Base-by-base conservation (phyloP, 2,329 filamentous ascomycete species). In the Aspergillus fumigatus region DNA sequence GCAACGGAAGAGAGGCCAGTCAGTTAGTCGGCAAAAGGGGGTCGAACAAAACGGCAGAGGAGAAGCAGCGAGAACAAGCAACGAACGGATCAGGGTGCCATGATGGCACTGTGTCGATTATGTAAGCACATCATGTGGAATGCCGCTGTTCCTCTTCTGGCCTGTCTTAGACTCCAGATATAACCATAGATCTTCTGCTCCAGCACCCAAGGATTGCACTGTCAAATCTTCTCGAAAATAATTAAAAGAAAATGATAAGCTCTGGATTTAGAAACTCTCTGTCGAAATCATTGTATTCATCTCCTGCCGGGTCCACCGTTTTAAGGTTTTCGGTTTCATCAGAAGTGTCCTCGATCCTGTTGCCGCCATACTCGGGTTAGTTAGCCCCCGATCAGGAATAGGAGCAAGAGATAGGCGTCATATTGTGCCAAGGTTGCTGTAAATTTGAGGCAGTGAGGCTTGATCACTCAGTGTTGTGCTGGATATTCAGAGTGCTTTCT, bases 1-100 rank as follows among this genome's bases (percentile, higher is more conserved):
- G 54, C 48, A 56, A 54, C 56, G 54, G 62, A 53, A 27, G 57
- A 62, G 60, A 59, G 61, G 60, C 59, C 56, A 57, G 57, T 59
- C 57, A 43, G 50, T 58, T 50, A 52, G 53, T 58, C 56, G 54
- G 49, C 51, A 52, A 38, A 50, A 10, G 51, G 40, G 40, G 40
- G 40, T 43, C 40, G 40, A 43, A 43, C 40, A 43, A 38, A 43
- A 43, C 51, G 57, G 48, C 41, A 48, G 57, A 51, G 51, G 10
- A 43, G 21, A 43, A 43, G 40, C 40, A 43, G 40, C 21, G 11
- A 43, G 40, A 43, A 43, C n/a, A 43, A 21, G 40, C 40, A 43
- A 43, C 48, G 48, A 50, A 14, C 23, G 11, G 48, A 14, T 19
- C 40, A 21, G 40, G 40, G 40, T 43, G 40, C 40, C 14, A 35